Evolutionary conservation across 805 yeast genomes (phyloP), one percentile per base, ranked within the genome.

Genomic region (Zygosaccharomyces rouxii): DNA sequence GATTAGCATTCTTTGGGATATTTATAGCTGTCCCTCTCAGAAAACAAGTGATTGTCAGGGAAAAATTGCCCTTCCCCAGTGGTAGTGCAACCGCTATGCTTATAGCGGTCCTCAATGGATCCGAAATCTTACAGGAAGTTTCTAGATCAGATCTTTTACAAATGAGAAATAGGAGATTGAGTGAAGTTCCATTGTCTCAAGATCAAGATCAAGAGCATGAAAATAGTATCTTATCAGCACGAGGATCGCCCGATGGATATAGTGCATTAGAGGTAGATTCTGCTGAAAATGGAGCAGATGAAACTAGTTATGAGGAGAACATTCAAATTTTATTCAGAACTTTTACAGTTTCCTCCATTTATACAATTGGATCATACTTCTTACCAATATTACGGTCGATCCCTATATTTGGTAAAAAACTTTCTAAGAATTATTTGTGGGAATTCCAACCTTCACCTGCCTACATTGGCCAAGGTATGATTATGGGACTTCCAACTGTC

Each of bases 381-480:
- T 48, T 86, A 5, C 97, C 97, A 0, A 67, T 78, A 11, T 57
- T 94, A 10, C 75, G 80, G 45, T 71, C 71, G 35, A 58, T 94
- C 5, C 97, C 97, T 0, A 60, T 92, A 1, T 86, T 92, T 64
- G 98, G 98, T 0, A 33, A 57, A 0, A 59, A 62, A 39, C 68
- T 88, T 16, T 86, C 96, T 0, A 59, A 69, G 18, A 67, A 73
- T 14, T 86, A 87, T 67, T 74, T 86, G 40, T 87, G 97, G 94
- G 83, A 85, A 50, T 78, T 94, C 51, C 96, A 94, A 64, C 97
- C 97, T 0, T 89, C 97, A 0, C 99, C 99, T 0, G 98, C 98
- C 0, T 92, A 92, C 63, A 78, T 94, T 30, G 99, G 99, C 2
- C 99, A 92, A 67, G 99, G 99, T 3, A 89, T 94, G 35, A 92